Conservation (phyloP, 345 rosid species). For the Camelina sativa region DNA sequence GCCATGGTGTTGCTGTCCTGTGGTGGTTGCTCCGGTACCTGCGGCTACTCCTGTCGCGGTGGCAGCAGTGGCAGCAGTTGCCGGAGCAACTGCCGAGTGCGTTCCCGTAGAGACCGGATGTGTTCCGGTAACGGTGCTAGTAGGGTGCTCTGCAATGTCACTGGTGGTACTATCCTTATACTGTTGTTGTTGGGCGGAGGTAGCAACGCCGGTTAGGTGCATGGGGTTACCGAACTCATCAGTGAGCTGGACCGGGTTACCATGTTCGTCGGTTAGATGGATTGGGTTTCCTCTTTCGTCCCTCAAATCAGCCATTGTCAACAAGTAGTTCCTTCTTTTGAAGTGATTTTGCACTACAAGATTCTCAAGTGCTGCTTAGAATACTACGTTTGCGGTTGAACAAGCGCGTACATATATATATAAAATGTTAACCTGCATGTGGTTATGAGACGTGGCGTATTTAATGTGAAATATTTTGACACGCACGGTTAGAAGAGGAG, state of each 20-base stretch:
- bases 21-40: neutral
- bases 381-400: constrained; percentile 9
- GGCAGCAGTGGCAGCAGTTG: neutral
- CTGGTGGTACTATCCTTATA: neutral
- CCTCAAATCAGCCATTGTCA: constrained; percentile 59
- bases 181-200: constrained; percentile 26
- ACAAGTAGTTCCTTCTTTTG: neutral
- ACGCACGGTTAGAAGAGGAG: neutral
- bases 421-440: constrained; percentile 34
- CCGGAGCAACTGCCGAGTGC: neutral
- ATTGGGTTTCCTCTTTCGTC: constrained; percentile 67
- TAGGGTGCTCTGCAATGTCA: neutral
- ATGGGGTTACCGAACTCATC: constrained; percentile 71
- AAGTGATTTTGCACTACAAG: neutral
- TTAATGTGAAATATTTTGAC: constrained; percentile 20
- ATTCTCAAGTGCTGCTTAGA: neutral
- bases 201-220: constrained; percentile 62
- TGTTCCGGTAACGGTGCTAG: neutral
- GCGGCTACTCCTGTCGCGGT: neutral
- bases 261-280: constrained; percentile 54
- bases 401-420: constrained; percentile 8
- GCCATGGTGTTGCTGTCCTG: constrained; percentile 34
- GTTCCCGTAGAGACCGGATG: neutral
- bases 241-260: constrained; percentile 60
- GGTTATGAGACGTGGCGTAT: constrained; percentile 34